Conservation (phyloP, 1,284 basidiomycete species). For the Stygiomarasmius scandens region DNA sequence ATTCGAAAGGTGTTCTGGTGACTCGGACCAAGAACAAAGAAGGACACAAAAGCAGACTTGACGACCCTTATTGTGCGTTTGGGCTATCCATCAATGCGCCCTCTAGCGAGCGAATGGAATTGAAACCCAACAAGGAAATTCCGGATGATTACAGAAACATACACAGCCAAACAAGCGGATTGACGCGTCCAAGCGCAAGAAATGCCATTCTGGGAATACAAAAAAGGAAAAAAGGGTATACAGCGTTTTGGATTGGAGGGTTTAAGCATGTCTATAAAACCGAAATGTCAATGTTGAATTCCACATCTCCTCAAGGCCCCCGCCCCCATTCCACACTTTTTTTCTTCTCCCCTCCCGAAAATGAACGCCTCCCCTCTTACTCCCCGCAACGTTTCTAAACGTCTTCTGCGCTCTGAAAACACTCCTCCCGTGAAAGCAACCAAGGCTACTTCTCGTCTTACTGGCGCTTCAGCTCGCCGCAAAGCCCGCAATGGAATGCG, state of each 20-base stretch:
- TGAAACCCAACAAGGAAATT: neutral
- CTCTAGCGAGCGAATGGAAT: too few relatives aligned
- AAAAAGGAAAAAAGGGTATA: neutral
- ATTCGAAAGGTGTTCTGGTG: too few relatives aligned
- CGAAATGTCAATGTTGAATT: neutral
- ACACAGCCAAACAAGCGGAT: neutral
- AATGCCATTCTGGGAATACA: neutral
- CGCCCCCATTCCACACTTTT: neutral
- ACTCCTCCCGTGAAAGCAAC: slow-evolving; percentile 22
- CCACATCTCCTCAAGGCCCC: neutral
- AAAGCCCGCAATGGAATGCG: slow-evolving; percentile 18
- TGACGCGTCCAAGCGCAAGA: neutral
- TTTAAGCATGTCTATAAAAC: neutral
- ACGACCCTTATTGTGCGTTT: too few relatives aligned
- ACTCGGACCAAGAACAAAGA: too few relatives aligned
- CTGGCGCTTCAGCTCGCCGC: slow-evolving; percentile 27
- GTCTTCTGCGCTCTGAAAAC: slow-evolving; percentile 28
- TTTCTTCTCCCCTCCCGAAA: neutral
- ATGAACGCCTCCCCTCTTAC: slow-evolving; percentile 2
- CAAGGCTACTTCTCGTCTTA: slow-evolving; percentile 13
- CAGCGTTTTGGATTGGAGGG: neutral
- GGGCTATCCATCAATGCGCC: too few relatives aligned
- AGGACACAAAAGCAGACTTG: too few relatives aligned
- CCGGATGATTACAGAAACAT: neutral
- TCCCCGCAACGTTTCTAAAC: slow-evolving; percentile 13